phyloP scores from a whole-genome alignment of 257 asterid genomes.

The Rhazya stricta region DNA sequence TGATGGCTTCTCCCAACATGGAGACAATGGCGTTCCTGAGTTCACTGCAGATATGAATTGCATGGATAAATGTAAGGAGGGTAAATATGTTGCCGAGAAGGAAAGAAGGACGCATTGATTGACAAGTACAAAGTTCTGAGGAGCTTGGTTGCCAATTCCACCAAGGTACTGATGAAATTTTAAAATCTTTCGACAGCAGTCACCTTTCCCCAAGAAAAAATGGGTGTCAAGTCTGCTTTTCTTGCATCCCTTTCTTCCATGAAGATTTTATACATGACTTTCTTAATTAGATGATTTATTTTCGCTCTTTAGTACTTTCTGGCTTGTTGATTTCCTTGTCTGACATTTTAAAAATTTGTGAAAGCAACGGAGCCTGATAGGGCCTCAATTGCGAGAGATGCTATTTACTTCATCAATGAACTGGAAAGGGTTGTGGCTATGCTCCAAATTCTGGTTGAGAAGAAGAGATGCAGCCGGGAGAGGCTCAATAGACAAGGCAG shows the following conservation, averaged over 20 bases:
- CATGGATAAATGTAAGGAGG: conserved; percentile 42
- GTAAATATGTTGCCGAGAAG: conserved; percentile 66
- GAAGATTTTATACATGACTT: background rate
- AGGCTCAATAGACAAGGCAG: conserved; percentile 41
- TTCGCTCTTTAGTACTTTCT: background rate
- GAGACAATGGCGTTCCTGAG: conserved; percentile 59
- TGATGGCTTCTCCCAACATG: conserved; percentile 42
- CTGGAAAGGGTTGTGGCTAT: conserved; percentile 27
- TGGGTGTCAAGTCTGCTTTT: background rate
- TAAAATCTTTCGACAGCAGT: background rate
- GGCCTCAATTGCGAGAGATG: conserved; percentile 29
- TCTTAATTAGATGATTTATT: background rate
- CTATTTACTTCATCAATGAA: conserved; percentile 31
- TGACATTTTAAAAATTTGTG: background rate
- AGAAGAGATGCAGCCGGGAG: conserved; percentile 66
- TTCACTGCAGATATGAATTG: conserved; percentile 56
- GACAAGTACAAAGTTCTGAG: conserved; percentile 56
- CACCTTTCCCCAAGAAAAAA: background rate
- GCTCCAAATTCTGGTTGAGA: conserved; percentile 39
- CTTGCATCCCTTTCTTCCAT: background rate
- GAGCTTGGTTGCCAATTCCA: conserved; percentile 54
- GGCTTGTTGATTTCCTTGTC: background rate
- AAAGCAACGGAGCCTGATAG: conserved; percentile 18
- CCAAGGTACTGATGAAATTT: conserved; percentile 45
- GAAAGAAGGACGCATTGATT: conserved; percentile 64